phyloP scores from a whole-genome alignment of 31 red algal species.

The Odonthalia washingtoniensis region DNA sequence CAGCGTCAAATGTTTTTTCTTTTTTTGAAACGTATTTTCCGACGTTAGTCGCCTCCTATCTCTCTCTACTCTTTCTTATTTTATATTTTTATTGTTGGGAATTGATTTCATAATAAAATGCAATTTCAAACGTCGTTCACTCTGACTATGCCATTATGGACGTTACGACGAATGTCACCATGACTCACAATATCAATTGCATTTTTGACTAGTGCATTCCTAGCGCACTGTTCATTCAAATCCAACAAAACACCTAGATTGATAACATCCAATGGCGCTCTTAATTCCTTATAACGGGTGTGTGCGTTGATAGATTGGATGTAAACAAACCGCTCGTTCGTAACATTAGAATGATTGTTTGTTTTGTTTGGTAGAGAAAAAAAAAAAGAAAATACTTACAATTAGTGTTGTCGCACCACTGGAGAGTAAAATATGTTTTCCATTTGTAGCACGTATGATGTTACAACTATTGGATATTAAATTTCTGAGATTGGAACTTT shows the following conservation, averaged over 20 bases:
- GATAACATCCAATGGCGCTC: conserved; percentile 63
- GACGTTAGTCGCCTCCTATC: too few relatives aligned
- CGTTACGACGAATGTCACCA: conserved; percentile 33
- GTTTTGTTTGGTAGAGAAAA: neutral
- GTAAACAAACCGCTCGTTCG: neutral
- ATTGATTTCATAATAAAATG: too few relatives aligned
- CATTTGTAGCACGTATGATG: conserved; percentile 19
- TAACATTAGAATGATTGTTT: neutral
- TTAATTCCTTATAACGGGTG: conserved; percentile 64
- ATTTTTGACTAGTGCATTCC: conserved; percentile 38
- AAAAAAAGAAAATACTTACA: conserved; percentile 23
- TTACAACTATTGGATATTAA: too few relatives aligned
- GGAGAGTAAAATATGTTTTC: conserved; percentile 53
- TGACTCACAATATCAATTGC: conserved; percentile 44
- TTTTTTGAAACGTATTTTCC: too few relatives aligned
- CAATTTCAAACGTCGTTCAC: conserved; percentile 6
- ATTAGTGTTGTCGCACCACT: conserved; percentile 51
- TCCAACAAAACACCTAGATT: conserved; percentile 66
- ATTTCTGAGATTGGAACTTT: too few relatives aligned
- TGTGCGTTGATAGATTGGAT: neutral
- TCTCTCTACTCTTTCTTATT: too few relatives aligned
- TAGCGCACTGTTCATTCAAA: conserved; percentile 51
- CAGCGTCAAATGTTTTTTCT: too few relatives aligned
- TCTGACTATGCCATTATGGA: conserved; percentile 61
- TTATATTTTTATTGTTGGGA: too few relatives aligned